Conservation (phyloP, 2,329 filamentous ascomycete genomes). For the Capronia epimyces region DNA sequence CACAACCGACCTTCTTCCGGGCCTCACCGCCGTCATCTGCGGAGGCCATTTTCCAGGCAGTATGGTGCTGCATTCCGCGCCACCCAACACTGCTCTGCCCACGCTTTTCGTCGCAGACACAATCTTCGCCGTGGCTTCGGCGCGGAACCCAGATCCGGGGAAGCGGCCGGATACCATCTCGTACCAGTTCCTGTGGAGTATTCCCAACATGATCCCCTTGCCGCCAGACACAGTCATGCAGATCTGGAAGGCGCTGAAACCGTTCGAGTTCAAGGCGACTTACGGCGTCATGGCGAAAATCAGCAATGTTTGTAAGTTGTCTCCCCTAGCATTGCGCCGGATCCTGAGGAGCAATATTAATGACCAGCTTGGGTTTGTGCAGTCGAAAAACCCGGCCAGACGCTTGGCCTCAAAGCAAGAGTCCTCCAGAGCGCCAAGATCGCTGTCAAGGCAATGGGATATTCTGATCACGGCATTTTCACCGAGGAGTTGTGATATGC, state of each 20-base stretch:
- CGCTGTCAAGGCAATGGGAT: conserved; percentile 49
- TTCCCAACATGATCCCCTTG: conserved; percentile 56
- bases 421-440: conserved; percentile 74
- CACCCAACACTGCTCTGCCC: conserved; percentile 47
- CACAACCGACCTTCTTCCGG: conserved; percentile 31
- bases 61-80: conserved; percentile 48
- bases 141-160: conserved; percentile 52
- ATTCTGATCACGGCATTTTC: conserved; percentile 33
- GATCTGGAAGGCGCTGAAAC: conserved; percentile 65
- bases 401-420: conserved; percentile 54
- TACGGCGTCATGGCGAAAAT: conserved; percentile 28
- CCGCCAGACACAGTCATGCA: conserved; percentile 55
- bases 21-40: conserved; percentile 60
- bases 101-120: conserved; percentile 72
- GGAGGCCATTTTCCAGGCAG: conserved; percentile 78
- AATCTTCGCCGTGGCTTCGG: conserved; percentile 65
- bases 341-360: background rate
- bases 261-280: conserved; percentile 64
- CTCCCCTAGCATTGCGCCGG: background rate
- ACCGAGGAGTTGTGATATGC: conserved; percentile 17
- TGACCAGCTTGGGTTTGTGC: background rate
- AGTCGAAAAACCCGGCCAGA: conserved; percentile 57
- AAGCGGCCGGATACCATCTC: conserved; percentile 21
- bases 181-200: conserved; percentile 25
- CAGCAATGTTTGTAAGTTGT: conserved; percentile 23